phyloP scores from a whole-genome alignment of 2,329 filamentous ascomycete genomes.

The Aureobasidium leucospermi region DNA sequence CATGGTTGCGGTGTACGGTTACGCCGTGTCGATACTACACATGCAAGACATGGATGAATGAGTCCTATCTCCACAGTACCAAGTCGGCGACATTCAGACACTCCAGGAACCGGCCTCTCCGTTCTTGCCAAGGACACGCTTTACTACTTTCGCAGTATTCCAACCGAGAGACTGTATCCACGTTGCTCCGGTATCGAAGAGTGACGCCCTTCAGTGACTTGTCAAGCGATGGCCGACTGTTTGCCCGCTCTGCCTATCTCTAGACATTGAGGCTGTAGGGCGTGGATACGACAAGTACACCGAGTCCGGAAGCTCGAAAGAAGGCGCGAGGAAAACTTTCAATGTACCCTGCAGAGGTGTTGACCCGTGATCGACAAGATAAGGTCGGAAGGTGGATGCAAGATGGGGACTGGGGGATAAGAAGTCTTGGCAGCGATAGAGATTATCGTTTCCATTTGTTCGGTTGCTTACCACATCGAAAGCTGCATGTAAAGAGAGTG shows the following conservation, averaged over 20 bases:
- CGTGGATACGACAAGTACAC: background rate
- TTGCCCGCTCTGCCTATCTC: conserved; percentile 8
- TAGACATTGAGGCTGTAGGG: background rate
- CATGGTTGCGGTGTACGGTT: conserved; percentile 7
- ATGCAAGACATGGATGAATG: background rate
- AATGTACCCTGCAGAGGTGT: background rate
- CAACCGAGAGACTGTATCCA: background rate
- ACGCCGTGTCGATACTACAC: background rate
- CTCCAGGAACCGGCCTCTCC: background rate
- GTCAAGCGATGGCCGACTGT: background rate
- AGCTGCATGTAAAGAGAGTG: too few species aligned
- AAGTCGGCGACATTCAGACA: background rate
- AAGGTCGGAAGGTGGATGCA: background rate
- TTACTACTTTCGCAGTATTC: background rate
- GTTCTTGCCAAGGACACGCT: background rate
- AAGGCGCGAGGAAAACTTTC: background rate
- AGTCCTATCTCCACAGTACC: background rate
- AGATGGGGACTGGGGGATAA: conserved; percentile 2
- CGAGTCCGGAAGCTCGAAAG: background rate
- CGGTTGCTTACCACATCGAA: background rate
- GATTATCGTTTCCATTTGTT: background rate
- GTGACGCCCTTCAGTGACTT: background rate
- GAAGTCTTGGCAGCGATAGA: background rate
- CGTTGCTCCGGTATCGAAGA: background rate
- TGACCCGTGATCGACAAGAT: background rate